Evolutionary conservation across 139 green algal species (phyloP), one percentile per base, ranked within the genome.

Genomic region (Closterium sp.): DNA sequence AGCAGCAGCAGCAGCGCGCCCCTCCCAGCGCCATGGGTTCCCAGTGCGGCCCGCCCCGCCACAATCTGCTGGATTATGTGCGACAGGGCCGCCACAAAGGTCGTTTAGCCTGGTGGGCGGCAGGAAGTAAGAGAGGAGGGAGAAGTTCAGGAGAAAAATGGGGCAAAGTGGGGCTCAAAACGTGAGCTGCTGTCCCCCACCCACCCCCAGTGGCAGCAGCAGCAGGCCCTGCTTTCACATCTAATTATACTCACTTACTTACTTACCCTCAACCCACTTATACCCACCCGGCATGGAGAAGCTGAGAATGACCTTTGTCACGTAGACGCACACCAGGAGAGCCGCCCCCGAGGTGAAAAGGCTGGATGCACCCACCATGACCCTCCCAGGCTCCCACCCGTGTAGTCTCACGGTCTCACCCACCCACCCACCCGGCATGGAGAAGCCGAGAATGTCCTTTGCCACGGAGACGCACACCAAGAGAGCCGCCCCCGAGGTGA

Each of bases 401-500:
- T 66, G 38, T 23, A 23, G 38, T 66, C 38, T 66, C 4, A 66
- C 36, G 4, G 6, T 6, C 36, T 6, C 36, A 4, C 36, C 36
- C 55, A 16, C 55, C 1, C 55, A 76, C 55, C 25, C 55, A 76
- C 55, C 55, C 16, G 55, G 55, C 55, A 69, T 33, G 9, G 25
- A 33, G 34, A 89, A 66, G 0, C 89, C 89, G 31, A 91, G 19
- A 34, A 91, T 89, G 28, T 91, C 89, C 30, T 33, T 86, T 9
- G 64, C 64, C 64, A 83, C 33, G 0, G 89, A 91, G 9, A 91
- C n/a, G 69, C 25, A 83, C 19, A 98, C 98, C 89, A 96, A 96
- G 91, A 98, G 96, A 23, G 97, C 96, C 2, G 97, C 97, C 3
- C 97, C 97, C 0, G 93, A 95, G 64, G 97, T 98, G 96, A 98